Evolutionary conservation across 306 rosid species (phyloP).

Genomic region (Trichosanthes cucumerina): DNA sequence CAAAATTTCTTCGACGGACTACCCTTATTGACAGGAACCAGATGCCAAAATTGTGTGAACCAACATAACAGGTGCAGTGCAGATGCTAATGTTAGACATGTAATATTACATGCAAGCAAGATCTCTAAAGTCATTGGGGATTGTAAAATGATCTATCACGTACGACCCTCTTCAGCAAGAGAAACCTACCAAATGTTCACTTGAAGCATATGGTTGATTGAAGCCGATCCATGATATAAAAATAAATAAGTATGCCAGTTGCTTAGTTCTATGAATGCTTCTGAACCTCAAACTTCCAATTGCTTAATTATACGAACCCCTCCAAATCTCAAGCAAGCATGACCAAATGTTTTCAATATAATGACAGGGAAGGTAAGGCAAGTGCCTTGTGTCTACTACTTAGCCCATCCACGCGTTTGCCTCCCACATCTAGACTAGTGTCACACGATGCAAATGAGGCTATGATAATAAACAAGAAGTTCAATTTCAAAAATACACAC

Average conservation of each 20-base stretch:
- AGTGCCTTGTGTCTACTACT: background rate
- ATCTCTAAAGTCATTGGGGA: background rate
- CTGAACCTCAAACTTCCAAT: background rate
- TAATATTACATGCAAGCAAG: background rate
- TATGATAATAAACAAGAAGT: no score
- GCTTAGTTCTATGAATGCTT: background rate
- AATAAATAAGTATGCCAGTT: background rate
- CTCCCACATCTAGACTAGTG: background rate
- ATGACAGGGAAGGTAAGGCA: background rate
- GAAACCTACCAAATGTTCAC: background rate
- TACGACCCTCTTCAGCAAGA: background rate
- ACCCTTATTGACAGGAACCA: background rate
- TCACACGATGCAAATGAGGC: no score
- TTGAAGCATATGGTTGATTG: background rate
- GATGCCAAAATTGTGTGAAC: background rate
- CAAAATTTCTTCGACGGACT: background rate
- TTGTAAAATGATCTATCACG: background rate
- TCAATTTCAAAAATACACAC: no score
- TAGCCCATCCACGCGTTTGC: background rate
- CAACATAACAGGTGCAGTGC: background rate
- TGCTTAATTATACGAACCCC: background rate
- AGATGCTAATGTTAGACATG: background rate
- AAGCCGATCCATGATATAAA: no score
- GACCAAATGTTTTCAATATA: background rate
- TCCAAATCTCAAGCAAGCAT: background rate